Conservation (phyloP, 352 stramenopile species). For the Phytopythium montanum region DNA sequence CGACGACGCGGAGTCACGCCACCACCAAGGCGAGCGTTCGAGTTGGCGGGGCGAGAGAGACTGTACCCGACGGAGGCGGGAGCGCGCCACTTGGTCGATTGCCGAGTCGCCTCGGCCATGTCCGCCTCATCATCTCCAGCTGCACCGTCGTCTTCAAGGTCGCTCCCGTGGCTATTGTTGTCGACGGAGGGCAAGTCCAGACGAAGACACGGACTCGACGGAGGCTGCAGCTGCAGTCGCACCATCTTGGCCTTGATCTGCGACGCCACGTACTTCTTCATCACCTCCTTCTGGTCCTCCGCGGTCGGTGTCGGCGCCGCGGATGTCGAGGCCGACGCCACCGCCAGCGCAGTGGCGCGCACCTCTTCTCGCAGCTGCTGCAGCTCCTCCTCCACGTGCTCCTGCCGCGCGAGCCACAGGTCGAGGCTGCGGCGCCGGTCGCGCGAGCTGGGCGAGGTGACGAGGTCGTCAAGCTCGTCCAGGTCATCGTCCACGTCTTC, state of each 20-base stretch:
- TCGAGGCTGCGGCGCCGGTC: constrained; percentile 48
- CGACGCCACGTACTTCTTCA: constrained; percentile 61
- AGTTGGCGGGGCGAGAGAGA: neutral
- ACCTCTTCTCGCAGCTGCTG: constrained; percentile 50
- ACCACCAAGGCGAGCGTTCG: neutral
- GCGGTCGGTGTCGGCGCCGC: constrained; percentile 1
- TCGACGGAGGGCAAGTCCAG: constrained; percentile 32
- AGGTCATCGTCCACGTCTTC: neutral
- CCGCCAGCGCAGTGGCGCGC: constrained; percentile 33
- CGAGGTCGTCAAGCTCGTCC: neutral
- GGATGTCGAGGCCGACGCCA: constrained; percentile 10
- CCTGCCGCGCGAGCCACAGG: constrained; percentile 44
- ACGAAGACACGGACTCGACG: constrained; percentile 10
- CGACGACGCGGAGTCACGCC: neutral
- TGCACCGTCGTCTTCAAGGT: constrained; percentile 2
- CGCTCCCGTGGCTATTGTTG: constrained; percentile 15
- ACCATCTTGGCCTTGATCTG: constrained; percentile 63
- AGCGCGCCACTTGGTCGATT: neutral
- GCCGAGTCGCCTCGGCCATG: neutral
- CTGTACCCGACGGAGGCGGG: constrained; percentile 3
- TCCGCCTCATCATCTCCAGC: constrained; percentile 1
- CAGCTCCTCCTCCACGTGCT: constrained; percentile 35
- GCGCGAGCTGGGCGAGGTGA: constrained; percentile 26
- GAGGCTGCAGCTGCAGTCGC: constrained; percentile 38
- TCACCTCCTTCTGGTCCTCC: constrained; percentile 61